Evolutionary conservation across 2,329 filamentous ascomycete genomes (phyloP).

Genomic region (Ophioceras dolichostomum): DNA sequence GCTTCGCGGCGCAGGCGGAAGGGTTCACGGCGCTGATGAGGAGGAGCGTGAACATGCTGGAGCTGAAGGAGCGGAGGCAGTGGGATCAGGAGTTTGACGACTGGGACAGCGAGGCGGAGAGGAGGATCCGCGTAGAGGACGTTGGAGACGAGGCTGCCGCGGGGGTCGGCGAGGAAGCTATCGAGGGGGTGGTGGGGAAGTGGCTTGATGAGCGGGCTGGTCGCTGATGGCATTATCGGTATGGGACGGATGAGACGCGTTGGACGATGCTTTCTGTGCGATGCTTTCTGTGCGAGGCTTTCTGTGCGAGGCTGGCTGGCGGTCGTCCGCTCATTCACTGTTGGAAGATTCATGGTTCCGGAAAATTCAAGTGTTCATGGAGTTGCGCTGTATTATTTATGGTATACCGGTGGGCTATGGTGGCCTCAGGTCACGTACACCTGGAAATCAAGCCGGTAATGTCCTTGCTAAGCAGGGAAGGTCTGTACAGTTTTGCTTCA

Average conservation of each 20-base stretch:
- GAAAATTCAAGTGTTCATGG: no score
- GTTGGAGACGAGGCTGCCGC: constrained; percentile 15
- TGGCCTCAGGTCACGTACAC: no score
- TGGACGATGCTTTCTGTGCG: background rate
- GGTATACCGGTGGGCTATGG: no score
- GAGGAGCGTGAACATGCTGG: constrained; percentile 31
- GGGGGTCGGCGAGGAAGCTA: background rate
- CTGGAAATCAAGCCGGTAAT: no score
- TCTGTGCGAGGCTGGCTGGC: background rate
- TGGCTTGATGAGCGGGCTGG: constrained; percentile 1
- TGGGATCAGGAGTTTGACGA: constrained; percentile 27
- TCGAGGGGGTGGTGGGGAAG: background rate
- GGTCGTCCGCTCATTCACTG: no score
- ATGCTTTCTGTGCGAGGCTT: background rate
- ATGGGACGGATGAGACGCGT: background rate
- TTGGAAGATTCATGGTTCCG: no score
- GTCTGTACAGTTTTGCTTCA: no score
- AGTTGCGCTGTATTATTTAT: no score
- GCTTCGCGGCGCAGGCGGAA: constrained; percentile 30
- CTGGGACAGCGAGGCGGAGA: constrained; percentile 19
- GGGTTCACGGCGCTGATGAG: constrained; percentile 36
- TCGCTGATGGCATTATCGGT: background rate
- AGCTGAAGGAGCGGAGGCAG: constrained; percentile 26
- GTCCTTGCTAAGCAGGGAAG: no score
- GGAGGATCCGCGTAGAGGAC: constrained; percentile 24